Base-by-base conservation (phyloP, 2,329 filamentous ascomycete species). In the Trichothecium sympodiale region DNA sequence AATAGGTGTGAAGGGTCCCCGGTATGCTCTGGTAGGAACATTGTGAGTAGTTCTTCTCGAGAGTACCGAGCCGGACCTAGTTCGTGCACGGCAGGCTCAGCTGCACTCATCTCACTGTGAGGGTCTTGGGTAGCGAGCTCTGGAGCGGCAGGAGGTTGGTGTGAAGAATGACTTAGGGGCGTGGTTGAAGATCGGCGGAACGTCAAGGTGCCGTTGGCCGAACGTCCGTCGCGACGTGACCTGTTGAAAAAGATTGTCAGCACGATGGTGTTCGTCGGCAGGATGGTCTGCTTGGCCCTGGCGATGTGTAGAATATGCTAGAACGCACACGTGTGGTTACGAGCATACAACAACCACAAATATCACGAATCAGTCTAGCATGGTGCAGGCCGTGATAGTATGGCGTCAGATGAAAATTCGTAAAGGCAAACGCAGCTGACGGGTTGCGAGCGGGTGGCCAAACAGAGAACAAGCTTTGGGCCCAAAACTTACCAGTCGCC, bases 21-120 rank as follows among this genome's bases (percentile, higher is more conserved):
- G 31, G 68, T 64, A 29, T 64, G 64, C 46, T 61, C 58, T 40
- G 47, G 44, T 46, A 71, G 75, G 58, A 76, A 89, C 45, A 94
- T 72, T 38, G 78, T 74, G 39, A 94, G 65, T 42, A 95, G 65
- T 44, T 93, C 76, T 3, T 88, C 83, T 56, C 80, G 84, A 43
- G 76, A 77, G 59, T 93, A 94, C 47, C 82, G 77, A 14, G 38
- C 60, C 29, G 75, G 57, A 46, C 62, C 57, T 18, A 49, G 32
- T 30, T 61, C 58, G 39, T 54, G 50, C 28, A 41, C 47, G 25
- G 47, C 40, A 31, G 47, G 46, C 31, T 49, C 52, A 42, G 56
- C 51, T 44, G 50, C 46, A 42, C 56, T 48, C 48, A 60, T 46
- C 41, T 69, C 53, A 38, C 45, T 39, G 34, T 32, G 42, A 13